Conservation (phyloP, 2,329 filamentous ascomycete species). For the Fusarium sublunatum region DNA sequence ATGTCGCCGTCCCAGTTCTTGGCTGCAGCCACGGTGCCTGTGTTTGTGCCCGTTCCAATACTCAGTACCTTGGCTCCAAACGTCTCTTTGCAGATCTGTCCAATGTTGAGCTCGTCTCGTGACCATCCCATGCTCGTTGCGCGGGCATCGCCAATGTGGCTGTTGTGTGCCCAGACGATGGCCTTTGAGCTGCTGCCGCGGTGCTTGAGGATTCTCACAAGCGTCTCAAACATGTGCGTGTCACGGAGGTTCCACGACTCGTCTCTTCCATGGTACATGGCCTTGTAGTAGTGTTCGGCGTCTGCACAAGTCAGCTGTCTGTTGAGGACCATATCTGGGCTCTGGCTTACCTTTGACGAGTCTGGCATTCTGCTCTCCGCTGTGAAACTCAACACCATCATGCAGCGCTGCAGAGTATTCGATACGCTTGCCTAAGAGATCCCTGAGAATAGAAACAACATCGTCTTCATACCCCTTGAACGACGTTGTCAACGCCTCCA, state of each 20-base stretch:
- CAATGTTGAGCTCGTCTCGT: conserved; percentile 27
- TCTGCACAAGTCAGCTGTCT: conserved; percentile 1
- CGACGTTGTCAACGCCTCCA: conserved; percentile 23
- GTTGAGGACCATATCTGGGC: too few relatives aligned
- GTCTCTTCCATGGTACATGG: conserved; percentile 28
- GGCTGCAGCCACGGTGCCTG: conserved; percentile 28
- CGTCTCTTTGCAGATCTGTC: conserved; percentile 27
- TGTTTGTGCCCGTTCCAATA: conserved; percentile 29
- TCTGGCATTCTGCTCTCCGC: conserved; percentile 30
- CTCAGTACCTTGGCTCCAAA: conserved; percentile 12
- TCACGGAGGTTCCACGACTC: conserved; percentile 35
- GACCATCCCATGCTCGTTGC: conserved; percentile 35
- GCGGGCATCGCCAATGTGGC: conserved; percentile 28
- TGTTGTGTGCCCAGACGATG: conserved; percentile 36
- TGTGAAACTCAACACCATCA: conserved; percentile 26
- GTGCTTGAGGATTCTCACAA: conserved; percentile 27
- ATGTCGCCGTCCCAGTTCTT: conserved; percentile 31
- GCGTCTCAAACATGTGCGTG: conserved; percentile 28
- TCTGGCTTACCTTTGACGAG: conserved; percentile 16
- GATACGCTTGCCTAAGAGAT: conserved; percentile 16
- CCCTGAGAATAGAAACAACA: conserved; percentile 19
- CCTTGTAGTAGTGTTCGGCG: conserved; percentile 31
- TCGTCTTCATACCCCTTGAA: conserved; percentile 28
- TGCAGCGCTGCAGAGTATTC: conserved; percentile 17
- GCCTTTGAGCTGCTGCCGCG: conserved; percentile 20